Base-by-base conservation (phyloP, 2,329 filamentous ascomycete species). In the Paraphaeosphaeria minitans region DNA sequence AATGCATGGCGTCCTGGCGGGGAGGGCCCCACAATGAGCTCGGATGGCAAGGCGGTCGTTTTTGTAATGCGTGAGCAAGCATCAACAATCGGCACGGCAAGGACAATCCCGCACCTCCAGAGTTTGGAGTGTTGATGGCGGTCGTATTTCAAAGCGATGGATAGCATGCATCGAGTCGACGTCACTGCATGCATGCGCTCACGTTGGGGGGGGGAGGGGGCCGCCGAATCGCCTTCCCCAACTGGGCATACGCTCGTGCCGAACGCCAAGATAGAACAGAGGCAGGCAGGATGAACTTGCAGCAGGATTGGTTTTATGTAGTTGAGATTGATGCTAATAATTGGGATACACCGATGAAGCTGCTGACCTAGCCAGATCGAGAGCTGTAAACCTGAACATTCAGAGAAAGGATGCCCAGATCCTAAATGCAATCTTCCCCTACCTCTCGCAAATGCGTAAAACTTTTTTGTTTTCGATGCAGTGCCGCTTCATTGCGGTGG, bases 401-500 rank as follows among this genome's bases (percentile, higher is more conserved):
- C 1, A n/a, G 19, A 16, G 24, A 31, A 22, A 9, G 19, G 16
- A 10, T 10, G 24, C 13, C 19, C 13, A n/a, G n/a, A 3, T 31
- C 27, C 35, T 1, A 47, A 41, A 42, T 14, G 37, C 16, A 13
- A 7, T 41, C 42, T 39, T 6, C 35, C 29, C 16, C 33, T 37
- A 19, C 24, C 50, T 12, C 55, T 29, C 47, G 39, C 48, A 42
- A 22, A 24, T 48, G 42, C 22, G 19, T 19, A 16, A 55, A 65
- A 63, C 66, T 66, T 66, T 59, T 50, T 22, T 24, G 31, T 58
- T 49, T 50, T 60, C 57, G 54, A 61, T 65, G 61, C 62, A 64
- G 64, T 67, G 62, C 53, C 46, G 58, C 59, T 64, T 46, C 41
- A 53, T 43, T 45, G 51, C 51, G 51, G 48, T 68, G 65, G 67